Conservation (phyloP, 2,329 filamentous ascomycete genomes). For the Pyricularia grisea region DNA sequence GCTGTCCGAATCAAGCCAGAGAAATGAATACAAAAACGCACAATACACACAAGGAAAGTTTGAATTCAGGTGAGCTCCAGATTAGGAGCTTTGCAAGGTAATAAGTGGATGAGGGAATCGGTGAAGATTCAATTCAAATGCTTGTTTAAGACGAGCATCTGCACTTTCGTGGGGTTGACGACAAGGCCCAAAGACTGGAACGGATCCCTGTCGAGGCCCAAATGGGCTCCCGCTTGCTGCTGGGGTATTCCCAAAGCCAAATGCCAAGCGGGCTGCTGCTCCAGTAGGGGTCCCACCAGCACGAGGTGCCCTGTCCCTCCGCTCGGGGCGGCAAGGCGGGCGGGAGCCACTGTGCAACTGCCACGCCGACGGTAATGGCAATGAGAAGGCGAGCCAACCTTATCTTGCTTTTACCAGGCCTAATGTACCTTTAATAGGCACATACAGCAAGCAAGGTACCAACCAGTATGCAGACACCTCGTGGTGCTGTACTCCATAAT, state of each 20-base stretch:
- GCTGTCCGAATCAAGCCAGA: background rate
- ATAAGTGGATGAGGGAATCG: background rate
- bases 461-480: background rate
- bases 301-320: background rate
- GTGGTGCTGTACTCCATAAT: background rate
- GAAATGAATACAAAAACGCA: background rate
- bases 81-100: background rate
- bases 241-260: background rate
- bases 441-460: background rate
- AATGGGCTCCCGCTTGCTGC: background rate
- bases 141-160: background rate
- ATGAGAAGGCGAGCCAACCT: background rate
- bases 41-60: background rate
- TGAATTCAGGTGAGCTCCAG: background rate
- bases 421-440: background rate
- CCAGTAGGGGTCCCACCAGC: background rate
- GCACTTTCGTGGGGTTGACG: background rate
- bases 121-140: background rate
- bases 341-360: constrained; percentile 4
- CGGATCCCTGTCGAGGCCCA: background rate
- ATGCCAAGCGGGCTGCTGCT: background rate
- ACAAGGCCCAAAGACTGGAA: background rate
- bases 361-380: background rate
- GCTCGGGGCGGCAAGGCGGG: background rate
- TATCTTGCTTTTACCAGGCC: background rate